Evolutionary conservation across 176 grass and related monocot genomes (phyloP), one percentile per base, ranked within the genome.

Genomic region (Elymus sibiricus): DNA sequence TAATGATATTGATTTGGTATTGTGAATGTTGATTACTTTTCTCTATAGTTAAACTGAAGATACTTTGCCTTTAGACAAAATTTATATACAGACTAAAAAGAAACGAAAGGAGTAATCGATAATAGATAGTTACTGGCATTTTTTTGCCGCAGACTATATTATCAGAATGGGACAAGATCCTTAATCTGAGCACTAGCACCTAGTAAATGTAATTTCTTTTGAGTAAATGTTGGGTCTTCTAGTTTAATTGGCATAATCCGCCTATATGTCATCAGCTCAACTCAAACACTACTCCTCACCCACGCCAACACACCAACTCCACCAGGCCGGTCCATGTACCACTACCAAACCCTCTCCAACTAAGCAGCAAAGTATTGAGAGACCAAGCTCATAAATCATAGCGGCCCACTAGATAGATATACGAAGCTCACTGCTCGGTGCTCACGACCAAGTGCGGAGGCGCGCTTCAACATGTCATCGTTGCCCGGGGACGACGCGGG

Each of bases 281-380:
- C 77, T 32, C 76, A 89, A 67, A 35, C 58, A 39, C 58, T 55
- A 63, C 56, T 43, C 76, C 32, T 70, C 82, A 85, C 46, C 82
- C 13, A 89, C 76, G 25, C 59, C 87, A 89, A 59, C 58, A 80
- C 25, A 85, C 43, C 87, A 84, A 75, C 87, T 85, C 76, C 82
- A 84, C 71, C 34, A n/a, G 15, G 10, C 42, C 34, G 5, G 25
- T 49, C 2, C 25, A 15, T 55, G 31, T 49, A 12, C 76, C 82
- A 10, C 42, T 16, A 89, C 55, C 79, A 73, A 73, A 89, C 64
- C 87, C 87, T 89, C 87, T 80, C 35, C 43, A 43, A 58, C 17
- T 79, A 73, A 76, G 47, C 26, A 49, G 24, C 56, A 5, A 56
- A 43, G 24, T 3, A 43, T 63, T 27, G 27, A 64, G 77, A 64